These are phyloP conservation scores for Aquilaria sinensis DNA, from an alignment of 345 rosid species.

Conservation along the genomic window DNA sequence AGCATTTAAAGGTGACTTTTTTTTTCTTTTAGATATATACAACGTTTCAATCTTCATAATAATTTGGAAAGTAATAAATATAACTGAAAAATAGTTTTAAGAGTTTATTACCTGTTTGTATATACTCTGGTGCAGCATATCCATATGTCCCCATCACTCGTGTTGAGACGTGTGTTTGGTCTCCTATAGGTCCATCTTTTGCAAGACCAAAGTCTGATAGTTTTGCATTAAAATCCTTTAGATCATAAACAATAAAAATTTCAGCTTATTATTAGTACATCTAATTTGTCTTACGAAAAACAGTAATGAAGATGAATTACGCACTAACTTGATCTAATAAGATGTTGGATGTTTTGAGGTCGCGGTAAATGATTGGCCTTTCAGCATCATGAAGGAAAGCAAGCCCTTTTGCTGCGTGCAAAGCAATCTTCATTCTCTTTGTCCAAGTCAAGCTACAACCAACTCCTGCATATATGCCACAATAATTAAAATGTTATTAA, in stretches of 20 bases:
- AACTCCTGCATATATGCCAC: slow-evolving; percentile 39
- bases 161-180: slow-evolving; percentile 97
- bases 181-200: slow-evolving; percentile 98
- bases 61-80: not conserved
- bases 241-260: too few relatives aligned
- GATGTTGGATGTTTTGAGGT: slow-evolving; percentile 95
- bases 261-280: too few relatives aligned
- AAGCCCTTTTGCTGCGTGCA: slow-evolving; percentile 91
- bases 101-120: slow-evolving; percentile 62
- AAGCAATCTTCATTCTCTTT: slow-evolving; percentile 88
- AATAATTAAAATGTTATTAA: too few relatives aligned
- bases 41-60: too few relatives aligned
- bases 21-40: too few relatives aligned
- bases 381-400: slow-evolving; percentile 94
- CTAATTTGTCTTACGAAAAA: too few relatives aligned
- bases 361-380: slow-evolving; percentile 89
- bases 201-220: slow-evolving; percentile 97
- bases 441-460: slow-evolving; percentile 91
- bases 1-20: too few relatives aligned
- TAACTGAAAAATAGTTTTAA: not conserved
- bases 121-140: slow-evolving; percentile 96
- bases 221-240: slow-evolving; percentile 80
- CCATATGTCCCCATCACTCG: slow-evolving; percentile 99
- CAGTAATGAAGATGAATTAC: not conserved
- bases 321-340: slow-evolving; percentile 70